Base-by-base conservation (phyloP, 2,329 filamentous ascomycete genomes). In the Orbilia ellipsospora region DNA sequence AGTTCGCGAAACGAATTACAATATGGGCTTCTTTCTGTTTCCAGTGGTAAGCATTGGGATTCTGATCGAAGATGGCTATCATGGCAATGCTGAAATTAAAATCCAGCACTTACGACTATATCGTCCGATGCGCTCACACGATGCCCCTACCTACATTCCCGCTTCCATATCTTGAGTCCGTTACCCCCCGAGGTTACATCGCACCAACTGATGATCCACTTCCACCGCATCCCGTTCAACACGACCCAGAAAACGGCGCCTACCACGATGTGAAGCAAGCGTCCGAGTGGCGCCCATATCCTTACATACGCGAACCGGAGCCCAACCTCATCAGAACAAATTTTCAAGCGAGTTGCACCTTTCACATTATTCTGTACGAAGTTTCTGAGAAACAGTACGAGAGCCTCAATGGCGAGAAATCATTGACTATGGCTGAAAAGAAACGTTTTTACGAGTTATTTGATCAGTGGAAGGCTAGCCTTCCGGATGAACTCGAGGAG, bases 321-420 rank as follows among this genome's bases (percentile, higher is more conserved):
- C 62, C 51, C 0, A 74, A 68, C 10, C 16, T 74, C 5, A 74
- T 52, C 4, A 62, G 70, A 55, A 6, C 44, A 15, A 18, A n/a
- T 1, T 74, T 74, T 8, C 70, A 74, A 12, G 54, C 57, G 7
- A 63, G 68, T 40, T 55, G 57, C 5, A 48, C 50, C 1, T 44
- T 74, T 20, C 70, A 74, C 26, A 42, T 68, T 4, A 74, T 74
- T 12, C 23, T 68, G 13, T 74, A 74, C 18, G 70, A 74, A 13
- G 2, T 74, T 15, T 15, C 56, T 4, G 63, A 68, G 13, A 63
- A 45, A 20, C 63, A 74, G 26, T 42, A 26, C 4, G 57, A 45
- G 7, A 63, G 42, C n/a, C 26, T 68, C 8, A 59, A 63, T 16
- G 63, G 50, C 28, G 59, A 68, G 15, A 74, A 68, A 42, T 42